Conservation (phyloP, 2,329 filamentous ascomycete species). For the Penicillium sp. region DNA sequence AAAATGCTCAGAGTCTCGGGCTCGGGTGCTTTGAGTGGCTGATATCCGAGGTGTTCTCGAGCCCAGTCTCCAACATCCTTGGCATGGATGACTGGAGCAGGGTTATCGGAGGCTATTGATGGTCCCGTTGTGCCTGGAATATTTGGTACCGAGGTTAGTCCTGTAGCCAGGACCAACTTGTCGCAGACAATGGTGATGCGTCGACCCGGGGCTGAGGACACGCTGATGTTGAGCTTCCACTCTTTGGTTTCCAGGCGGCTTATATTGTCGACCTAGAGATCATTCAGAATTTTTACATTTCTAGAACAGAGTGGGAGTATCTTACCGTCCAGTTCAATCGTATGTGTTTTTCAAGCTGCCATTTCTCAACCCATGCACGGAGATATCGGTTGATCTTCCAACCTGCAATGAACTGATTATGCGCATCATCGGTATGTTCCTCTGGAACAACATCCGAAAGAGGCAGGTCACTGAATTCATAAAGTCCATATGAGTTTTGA, state of each 20-base stretch:
- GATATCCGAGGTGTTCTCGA: conserved; percentile 23
- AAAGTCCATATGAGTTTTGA: conserved; percentile 30
- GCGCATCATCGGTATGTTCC: conserved; percentile 3
- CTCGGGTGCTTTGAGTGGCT: conserved; percentile 8
- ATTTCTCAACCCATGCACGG: conserved; percentile 24
- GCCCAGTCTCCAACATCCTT: conserved; percentile 25
- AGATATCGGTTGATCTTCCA: conserved; percentile 29
- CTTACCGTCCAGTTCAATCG: conserved; percentile 25
- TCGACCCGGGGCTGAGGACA: not conserved
- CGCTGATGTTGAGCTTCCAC: conserved; percentile 22
- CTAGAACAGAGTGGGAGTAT: not conserved
- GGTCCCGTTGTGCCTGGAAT: conserved; percentile 10
- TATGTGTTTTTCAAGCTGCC: conserved; percentile 22
- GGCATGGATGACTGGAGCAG: conserved; percentile 19
- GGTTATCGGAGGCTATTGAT: not conserved
- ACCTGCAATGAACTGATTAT: conserved; percentile 25
- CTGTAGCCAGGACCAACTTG: conserved; percentile 29
- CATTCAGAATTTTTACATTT: not conserved
- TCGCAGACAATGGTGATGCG: conserved; percentile 21
- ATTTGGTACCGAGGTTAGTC: conserved; percentile 28
- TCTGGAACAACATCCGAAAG: conserved; percentile 17
- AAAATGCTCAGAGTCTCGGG: not conserved
- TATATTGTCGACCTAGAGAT: conserved; percentile 19
- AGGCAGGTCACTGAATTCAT: conserved; percentile 30
- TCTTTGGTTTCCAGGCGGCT: conserved; percentile 22